Evolutionary conservation across 345 rosid species (phyloP), one percentile per base, ranked within the genome.

Genomic region (Hypericum perforatum): DNA sequence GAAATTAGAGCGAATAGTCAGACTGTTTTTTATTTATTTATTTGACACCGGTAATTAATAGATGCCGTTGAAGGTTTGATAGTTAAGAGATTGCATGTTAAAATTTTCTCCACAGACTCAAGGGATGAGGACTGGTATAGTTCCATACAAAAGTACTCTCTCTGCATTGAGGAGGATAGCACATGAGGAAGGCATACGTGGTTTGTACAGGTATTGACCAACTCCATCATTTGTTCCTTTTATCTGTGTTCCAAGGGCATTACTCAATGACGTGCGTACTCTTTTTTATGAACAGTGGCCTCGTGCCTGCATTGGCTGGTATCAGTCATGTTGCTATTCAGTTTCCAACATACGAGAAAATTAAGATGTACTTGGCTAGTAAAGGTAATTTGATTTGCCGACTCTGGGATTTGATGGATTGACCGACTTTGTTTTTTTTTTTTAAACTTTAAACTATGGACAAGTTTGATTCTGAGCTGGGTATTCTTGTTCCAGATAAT

Each of bases 271-370:
- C 7, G 3, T 40, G 8, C 8, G 10, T 11, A 13, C 49, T 29
- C 42, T 37, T 53, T 57, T 63, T 69, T 61, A 41, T 56, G 51
- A 69, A 61, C 76, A 85, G 92, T 67, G 97, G 97, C 54, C 89
- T 89, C 62, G 77, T 85, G 7, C 89, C 92, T 63, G 87, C 97
- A 10, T 73, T 89, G 69, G 92, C 87, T 68, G 97, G 95, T 58
- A 64, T 89, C 13, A 85, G 97, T 76, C 97, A 89, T 58, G 97
- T 89, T 63, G 92, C 97, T 57, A 89, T 89, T 49, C 95, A 85
- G 62, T 89, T 89, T 72, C 97, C 95, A 39, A 67, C 82, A 0
- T 83, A 89, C 40, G 89, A 89, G 74, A 78, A 69, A 64, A 72
- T 85, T 58, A 89, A 85, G 67, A 53, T 48, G 43, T 76, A 89